These are phyloP conservation scores for Chaetomiaceae sp. DNA, from an alignment of 2,329 filamentous ascomycete species.

Conservation along the genomic window DNA sequence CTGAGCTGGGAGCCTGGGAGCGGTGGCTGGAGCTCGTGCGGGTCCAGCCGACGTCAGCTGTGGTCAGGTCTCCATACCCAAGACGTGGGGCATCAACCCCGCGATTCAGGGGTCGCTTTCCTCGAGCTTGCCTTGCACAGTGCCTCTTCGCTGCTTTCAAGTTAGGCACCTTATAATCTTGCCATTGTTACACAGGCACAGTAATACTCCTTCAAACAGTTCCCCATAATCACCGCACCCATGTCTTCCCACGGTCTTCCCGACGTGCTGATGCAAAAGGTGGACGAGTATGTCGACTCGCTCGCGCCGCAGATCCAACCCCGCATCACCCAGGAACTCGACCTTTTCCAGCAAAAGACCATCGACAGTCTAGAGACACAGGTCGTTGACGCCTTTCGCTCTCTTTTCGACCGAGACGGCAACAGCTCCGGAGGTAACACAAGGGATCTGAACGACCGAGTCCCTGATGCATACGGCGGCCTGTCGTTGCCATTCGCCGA, in stretches of 20 bases:
- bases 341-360: constrained; percentile 42
- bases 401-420: constrained; percentile 39
- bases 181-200: too few relatives aligned
- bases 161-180: too few relatives aligned
- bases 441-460: constrained; percentile 31
- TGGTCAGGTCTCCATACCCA: too few relatives aligned
- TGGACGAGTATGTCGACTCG: constrained; percentile 45
- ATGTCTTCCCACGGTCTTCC: constrained; percentile 28
- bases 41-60: too few relatives aligned
- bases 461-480: constrained; percentile 40
- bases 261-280: constrained; percentile 41
- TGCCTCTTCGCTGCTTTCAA: too few relatives aligned
- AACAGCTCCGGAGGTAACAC: constrained; percentile 18
- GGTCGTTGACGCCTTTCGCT: constrained; percentile 42
- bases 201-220: too few relatives aligned
- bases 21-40: too few relatives aligned
- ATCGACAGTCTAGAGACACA: constrained; percentile 44
- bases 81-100: too few relatives aligned
- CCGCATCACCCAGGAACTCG: constrained; percentile 42
- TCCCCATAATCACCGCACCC: not conserved
- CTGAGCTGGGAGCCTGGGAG: too few relatives aligned
- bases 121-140: too few relatives aligned
- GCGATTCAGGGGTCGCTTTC: too few relatives aligned
- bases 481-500: constrained; percentile 43
- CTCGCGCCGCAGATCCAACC: constrained; percentile 44